Base-by-base conservation (phyloP, 768 basidiomycete genomes). In the Calvatia gigantea region DNA sequence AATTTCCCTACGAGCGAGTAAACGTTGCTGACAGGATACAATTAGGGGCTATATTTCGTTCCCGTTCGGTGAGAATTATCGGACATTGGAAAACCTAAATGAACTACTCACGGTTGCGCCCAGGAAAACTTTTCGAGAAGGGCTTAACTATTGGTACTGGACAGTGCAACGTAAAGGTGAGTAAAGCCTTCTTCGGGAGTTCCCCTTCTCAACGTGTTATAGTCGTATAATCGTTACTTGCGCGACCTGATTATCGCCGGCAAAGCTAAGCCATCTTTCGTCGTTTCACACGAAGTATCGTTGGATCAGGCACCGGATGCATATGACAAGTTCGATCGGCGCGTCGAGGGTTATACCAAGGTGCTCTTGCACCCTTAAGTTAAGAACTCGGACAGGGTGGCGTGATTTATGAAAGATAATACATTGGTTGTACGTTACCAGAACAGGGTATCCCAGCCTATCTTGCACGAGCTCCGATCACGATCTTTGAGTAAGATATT, bases 101-200 rank as follows among this genome's bases (percentile, higher is more conserved):
- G 8, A 31, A 23, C 32, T 19, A 15, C 46, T 55, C 29, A 59
- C 67, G 60, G n/a, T 67, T 14, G 42, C 39, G 15, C 23, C 15
- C 28, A 67, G 66, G 66, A 4, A 77, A 77, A 61, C 62, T 81
- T 7, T 83, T 83, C 62, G 80, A 82, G 68, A 83, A 82, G 58
- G 81, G 80, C 0, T 64, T 83, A n/a, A 71, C 70, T 2, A 48
- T 83, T 25, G 81, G 78, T 6, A 81, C 80, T 7, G 80, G 81
- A 1, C 79, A 81, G 66, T 81, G 79, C 65, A 82, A 82, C 56
- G 79, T 79, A 58, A 80, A 81, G 73, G 78, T 77, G 21, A 29
- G 66, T 41, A 3, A 8, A 6, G 29, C 7, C 2, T 48, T 55
- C 21, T 15, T 32, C 9, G 50, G 28, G 43, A 19, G 8, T 29